These are phyloP conservation scores for Podosphaera fusca DNA, from an alignment of 2,329 filamentous ascomycete species.

Conservation along the genomic window DNA sequence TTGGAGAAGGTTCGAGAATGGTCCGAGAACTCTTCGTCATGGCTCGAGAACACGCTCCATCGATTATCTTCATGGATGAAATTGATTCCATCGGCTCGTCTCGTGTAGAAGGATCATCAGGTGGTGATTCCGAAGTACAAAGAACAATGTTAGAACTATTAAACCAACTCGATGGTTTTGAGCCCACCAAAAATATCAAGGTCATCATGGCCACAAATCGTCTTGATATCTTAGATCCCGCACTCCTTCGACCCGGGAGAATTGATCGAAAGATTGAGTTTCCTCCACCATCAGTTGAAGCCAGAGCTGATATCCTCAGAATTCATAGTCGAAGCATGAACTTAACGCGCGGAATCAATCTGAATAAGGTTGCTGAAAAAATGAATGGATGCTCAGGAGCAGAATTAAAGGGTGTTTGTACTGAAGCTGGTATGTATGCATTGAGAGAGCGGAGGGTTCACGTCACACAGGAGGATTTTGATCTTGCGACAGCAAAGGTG, in stretches of 20 bases:
- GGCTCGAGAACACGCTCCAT: conserved; percentile 91
- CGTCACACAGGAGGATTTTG: conserved; percentile 97
- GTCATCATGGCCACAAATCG: conserved; percentile 99
- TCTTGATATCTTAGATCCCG: conserved; percentile 89
- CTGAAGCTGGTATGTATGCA: conserved; percentile 95
- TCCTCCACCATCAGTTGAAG: conserved; percentile 86
- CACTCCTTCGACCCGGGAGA: conserved; percentile 79
- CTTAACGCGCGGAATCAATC: conserved; percentile 84
- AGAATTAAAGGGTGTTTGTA: conserved; percentile 96
- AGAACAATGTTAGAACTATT: conserved; percentile 95
- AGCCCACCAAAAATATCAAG: conserved; percentile 99
- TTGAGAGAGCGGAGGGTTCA: conserved; percentile 87
- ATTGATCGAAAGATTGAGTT: conserved; percentile 99
- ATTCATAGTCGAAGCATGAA: conserved; percentile 99
- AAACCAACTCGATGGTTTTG: conserved; percentile 96
- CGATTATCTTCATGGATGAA: conserved; percentile 99
- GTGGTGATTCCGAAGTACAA: conserved; percentile 93
- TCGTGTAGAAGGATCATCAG: conserved; percentile 83
- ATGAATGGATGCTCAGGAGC: conserved; percentile 98
- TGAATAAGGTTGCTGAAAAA: conserved; percentile 97
- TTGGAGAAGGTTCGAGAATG: conserved; percentile 94
- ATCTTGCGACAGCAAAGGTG: conserved; percentile 94
- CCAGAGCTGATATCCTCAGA: conserved; percentile 85
- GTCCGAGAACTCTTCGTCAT: conserved; percentile 97
- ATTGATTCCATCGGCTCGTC: conserved; percentile 97